phyloP scores from a whole-genome alignment of 805 yeast species.

The Metschnikowia kunwiensis region DNA sequence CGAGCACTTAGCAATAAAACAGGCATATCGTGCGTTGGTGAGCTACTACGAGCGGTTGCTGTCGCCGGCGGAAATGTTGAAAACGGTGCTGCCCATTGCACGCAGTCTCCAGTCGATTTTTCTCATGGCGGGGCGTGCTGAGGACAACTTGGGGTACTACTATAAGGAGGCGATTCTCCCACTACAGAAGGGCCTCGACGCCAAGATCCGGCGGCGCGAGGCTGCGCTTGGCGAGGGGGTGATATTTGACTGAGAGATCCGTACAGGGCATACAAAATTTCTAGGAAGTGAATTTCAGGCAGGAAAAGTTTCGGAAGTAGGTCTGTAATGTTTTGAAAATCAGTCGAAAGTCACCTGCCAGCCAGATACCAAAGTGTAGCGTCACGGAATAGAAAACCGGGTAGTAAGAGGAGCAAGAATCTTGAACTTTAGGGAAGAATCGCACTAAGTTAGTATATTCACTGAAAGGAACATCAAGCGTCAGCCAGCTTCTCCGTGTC shows the following conservation, averaged over 20 bases:
- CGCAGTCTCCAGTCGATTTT: constrained; percentile 9
- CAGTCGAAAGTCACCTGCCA: too few species aligned
- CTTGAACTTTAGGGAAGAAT: too few species aligned
- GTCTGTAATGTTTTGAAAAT: too few species aligned
- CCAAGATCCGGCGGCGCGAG: constrained; percentile 11
- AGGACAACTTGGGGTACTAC: constrained; percentile 10
- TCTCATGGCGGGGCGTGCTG: constrained; percentile 9
- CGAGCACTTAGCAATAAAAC: constrained; percentile 10
- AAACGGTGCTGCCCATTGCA: constrained; percentile 6
- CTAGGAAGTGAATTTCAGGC: too few species aligned
- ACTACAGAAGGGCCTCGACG: constrained; percentile 11
- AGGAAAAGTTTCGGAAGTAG: too few species aligned
- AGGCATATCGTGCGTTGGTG: constrained; percentile 10
- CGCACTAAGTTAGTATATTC: too few species aligned
- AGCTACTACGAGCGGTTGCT: constrained; percentile 7
- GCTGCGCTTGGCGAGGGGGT: constrained; percentile 11
- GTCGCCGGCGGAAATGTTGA: constrained; percentile 8
- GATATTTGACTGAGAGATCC: constrained; percentile 11
- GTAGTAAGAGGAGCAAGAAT: too few species aligned
- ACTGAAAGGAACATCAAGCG: too few species aligned
- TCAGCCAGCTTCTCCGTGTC: too few species aligned
- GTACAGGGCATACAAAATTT: too few species aligned
- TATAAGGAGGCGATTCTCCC: constrained; percentile 13
- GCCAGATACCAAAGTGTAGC: too few species aligned
- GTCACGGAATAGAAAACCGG: too few species aligned